Base-by-base conservation (phyloP, 2,329 filamentous ascomycete species). In the Didymella pinodella region DNA sequence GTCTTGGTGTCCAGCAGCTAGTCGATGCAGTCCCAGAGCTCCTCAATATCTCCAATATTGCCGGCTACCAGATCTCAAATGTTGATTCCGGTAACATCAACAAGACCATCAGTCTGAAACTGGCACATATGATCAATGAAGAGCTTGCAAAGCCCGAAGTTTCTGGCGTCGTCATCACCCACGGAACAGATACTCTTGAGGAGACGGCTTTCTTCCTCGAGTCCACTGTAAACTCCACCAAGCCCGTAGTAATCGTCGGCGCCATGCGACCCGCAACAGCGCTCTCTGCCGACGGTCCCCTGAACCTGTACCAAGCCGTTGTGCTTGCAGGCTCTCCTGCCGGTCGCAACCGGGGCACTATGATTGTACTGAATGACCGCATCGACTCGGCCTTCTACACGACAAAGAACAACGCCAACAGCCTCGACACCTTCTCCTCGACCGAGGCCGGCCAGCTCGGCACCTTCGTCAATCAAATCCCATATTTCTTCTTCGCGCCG, bases 121-220 rank as follows among this genome's bases (percentile, higher is more conserved):
- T 87, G 34, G 78, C 81, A 6, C 76, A 81, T 25, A 74, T 78
- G 54, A 82, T 87, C 51, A 82, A 84, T 54, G 65, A 67, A 12
- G 82, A 84, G 54, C 76, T 86, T 4, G 79, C 81, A 26, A 78
- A 78, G 57, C 68, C 71, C 0, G 75, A 77, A 0, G 72, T 81
- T 38, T 65, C 72, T 10, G 74, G 85, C 34, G 84, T 83, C 7
- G 84, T 88, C 6, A 77, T 90, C 52, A 88, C 87, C 0, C 87
- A 89, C 65, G 87, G 87, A 47, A 89, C 87, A 8, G 87, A 90
- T 66, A 88, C 85, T 0, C 78, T 89, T 1, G 86, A 88, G 66
- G 86, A 89, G 72, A 83, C 84, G 0, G 84, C 86, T 8, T 88
- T 88, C 77, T 88, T 88, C 76, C 76, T 89, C 8, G 84, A 88